Evolutionary conservation across 2,329 filamentous ascomycete genomes (phyloP), one percentile per base, ranked within the genome.

Genomic region (Cordyceps fumosorosea): DNA sequence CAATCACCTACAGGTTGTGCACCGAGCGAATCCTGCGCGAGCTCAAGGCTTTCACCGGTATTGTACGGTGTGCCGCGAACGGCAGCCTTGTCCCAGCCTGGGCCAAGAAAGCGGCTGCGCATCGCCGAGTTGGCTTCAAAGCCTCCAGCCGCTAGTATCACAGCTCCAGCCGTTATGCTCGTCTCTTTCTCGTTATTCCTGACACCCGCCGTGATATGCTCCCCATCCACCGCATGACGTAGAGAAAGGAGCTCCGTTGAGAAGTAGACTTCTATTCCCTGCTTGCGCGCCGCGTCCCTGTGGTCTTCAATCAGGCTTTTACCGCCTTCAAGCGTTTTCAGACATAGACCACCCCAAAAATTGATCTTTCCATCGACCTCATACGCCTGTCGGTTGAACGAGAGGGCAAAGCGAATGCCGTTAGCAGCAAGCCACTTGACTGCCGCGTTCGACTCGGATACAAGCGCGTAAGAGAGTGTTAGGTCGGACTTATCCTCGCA

Each of bases 1-100:
- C 83, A 88, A 67, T 88, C 79, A 0, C 86, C 86, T 0, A 75
- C 77, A 18, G 76, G 72, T 63, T 79, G 78, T 0, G 86, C 85
- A 1, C 72, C 73, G 4, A 83, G 71, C 42, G 81, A 77, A 6
- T 74, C 72, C 3, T 83, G 77, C 0, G 84, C 84, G 20, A 83
- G 78, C 20, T 79, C 72, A 0, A 88, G 76, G 16, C 78, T 75
- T 47, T 85, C 83, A 3, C 86, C 87, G 0, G 81, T 85, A 65
- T 89, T 89, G 70, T 83, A 86, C 0, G 83, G 85, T 0, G 84
- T 88, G 10, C 86, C 86, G 42, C 86, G 79, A 0, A 88, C 85
- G 55, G 75, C 74, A 1, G 86, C 86, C 14, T 82, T 70, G 64
- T 89, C 85, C 86, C 86, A 89, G 0, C 79, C 80, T 0, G 82